Base-by-base conservation (phyloP, 2,329 filamentous ascomycete species). In the Pseudogymnoascus sp. region DNA sequence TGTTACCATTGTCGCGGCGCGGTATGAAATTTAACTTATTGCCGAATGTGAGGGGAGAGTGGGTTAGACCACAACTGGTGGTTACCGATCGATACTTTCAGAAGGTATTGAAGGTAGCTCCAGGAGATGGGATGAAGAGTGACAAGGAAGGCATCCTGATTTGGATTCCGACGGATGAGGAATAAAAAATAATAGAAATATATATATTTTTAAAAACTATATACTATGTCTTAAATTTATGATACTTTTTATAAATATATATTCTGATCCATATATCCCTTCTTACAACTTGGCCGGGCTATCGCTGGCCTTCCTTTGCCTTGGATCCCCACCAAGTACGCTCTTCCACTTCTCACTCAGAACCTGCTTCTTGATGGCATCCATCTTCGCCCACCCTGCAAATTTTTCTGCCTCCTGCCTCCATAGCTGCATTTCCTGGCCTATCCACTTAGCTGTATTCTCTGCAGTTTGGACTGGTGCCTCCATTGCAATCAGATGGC, bases 1-100 rank as follows among this genome's bases (percentile, higher is more conserved):
- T 97, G 42, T 82, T 96, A 52, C 94, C 94, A 0, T 78, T 96
- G 65, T 92, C 90, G 63, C 79, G 92, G 64, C 81, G 90, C 55
- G 82, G 80, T 0, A 80, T 91, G n/a, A 80, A 83, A 27, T 97
- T 92, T 71, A 83, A 86, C 39, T 70, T 99, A 15, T 73, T 96
- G 63, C 87, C 92, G 6, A 80, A 87, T 39, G 76, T 81, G 69
- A 79, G 73, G 65, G 88, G 87, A 0, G 72, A 79, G 31, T 96
- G 89, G 85, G 83, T 93, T 62, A 80, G 79, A 59, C 90, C 92
- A 4, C 83, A 83, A 39, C 76, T 96, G 65, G 84, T 88, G 65
- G 90, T 97, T 39, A 82, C 90, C 64, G 93, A 96, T 77, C 87
- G 89, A 69, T 96, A 96, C 70, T 97, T 96, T 74, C 92, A 96